phyloP scores from a whole-genome alignment of 2,329 filamentous ascomycete species.

The Chaetomium globosum region DNA sequence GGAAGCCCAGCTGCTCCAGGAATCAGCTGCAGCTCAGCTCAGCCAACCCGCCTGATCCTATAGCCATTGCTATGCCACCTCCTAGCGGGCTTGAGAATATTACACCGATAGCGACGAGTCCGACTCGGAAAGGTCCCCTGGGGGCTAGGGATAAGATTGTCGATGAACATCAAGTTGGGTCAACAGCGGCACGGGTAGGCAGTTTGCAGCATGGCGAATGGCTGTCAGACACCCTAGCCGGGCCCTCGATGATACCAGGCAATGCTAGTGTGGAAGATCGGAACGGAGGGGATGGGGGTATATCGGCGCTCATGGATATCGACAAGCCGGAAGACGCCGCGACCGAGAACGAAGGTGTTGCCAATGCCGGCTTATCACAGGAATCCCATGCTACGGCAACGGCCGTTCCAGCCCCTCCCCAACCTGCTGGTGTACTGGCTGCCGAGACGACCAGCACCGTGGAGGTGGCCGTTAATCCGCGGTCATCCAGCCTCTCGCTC shows the following conservation, averaged over 20 bases:
- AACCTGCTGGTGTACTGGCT: neutral
- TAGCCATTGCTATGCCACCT: neutral
- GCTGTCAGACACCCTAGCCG: neutral
- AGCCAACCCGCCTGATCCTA: constrained; percentile 10
- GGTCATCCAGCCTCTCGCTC: neutral
- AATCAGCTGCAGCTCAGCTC: constrained; percentile 42
- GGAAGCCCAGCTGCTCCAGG: constrained; percentile 52
- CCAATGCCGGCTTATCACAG: neutral
- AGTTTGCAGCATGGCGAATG: neutral
- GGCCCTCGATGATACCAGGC: neutral
- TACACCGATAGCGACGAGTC: neutral
- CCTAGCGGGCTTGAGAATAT: neutral
- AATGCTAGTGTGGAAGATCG: neutral
- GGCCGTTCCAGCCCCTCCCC: neutral
- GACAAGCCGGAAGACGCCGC: constrained; percentile 15
- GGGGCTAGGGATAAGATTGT: neutral
- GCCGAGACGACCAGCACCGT: neutral
- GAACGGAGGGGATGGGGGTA: neutral
- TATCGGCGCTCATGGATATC: constrained; percentile 24
- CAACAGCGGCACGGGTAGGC: neutral
- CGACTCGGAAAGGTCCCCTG: too few species aligned
- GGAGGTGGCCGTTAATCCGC: neutral
- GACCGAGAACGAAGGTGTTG: neutral
- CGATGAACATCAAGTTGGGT: neutral
- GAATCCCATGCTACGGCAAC: neutral